Base-by-base conservation (phyloP, 2,329 filamentous ascomycete species). In the Fusarium sp. region DNA sequence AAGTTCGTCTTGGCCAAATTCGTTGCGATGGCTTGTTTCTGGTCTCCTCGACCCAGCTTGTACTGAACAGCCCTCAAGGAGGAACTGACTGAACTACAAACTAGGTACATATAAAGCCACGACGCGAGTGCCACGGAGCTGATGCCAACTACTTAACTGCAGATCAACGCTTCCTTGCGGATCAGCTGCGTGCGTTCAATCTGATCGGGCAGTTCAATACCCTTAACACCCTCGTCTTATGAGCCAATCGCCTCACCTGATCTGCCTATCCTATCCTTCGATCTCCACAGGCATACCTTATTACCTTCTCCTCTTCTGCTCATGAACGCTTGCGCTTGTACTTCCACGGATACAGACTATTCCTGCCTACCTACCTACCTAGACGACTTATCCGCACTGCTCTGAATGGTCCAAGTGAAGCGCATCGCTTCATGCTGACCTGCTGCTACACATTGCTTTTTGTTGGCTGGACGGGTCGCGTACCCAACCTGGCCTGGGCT, bases 221-320 rank as follows among this genome's bases (percentile, higher is more conserved):
- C n/a, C n/a, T 28, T 33, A 31, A 38, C 36, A 42, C 58, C 61
- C 72, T 68, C 65, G 28, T 53, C 45, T 62, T 55, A 53, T 69
- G 26, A 68, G 73, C 69, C 75, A 77, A 77, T 75, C 60, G 65
- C 41, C 58, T 59, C 68, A 65, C 36, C 39, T 59, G 66, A 53
- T 35, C 57, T 56, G 36, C 56, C 57, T 59, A 50, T 63, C 54
- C 64, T 60, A 50, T 59, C 60, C 62, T 63, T 38, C 48, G 64
- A 57, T 61, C 56, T 60, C 60, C 63, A 39, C 68, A 62, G n/a
- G 36, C 51, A 33, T 47, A 22, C 50, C 45, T 22, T 13, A 33
- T 51, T 57, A 36, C 55, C 41, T 28, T 42, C 50, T 53, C 56
- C 67, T 67, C 57, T 58, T 45, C 36, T 55, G 14, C 30, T 38